Base-by-base conservation (phyloP, 768 basidiomycete species). In the Mycena olivaceomarginata region DNA sequence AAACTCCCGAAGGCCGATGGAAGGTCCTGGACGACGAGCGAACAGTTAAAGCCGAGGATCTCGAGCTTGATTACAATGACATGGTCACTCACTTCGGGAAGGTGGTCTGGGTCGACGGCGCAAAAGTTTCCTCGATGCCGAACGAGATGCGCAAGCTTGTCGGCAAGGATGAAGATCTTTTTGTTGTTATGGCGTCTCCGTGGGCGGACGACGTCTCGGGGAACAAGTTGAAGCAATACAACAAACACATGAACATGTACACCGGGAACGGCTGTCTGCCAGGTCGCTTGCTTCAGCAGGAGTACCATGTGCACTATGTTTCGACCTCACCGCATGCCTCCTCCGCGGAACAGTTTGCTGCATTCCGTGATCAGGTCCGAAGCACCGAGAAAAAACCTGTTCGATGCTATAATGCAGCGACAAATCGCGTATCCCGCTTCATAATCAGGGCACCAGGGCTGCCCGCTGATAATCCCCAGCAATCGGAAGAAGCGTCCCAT, bases 401-500 rank as follows among this genome's bases (percentile, higher is more conserved):
- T 2, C 48, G 37, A 5, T 66, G 64, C 13, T 79, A 72, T 70
- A 67, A 79, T 64, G 73, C 67, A 8, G 69, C 57, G 5, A 77
- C 65, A 1, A 31, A 74, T 12, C 45, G 67, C 8, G 71, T 39
- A 11, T 77, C 51, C 60, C 60, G 69, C 4, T 53, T 67, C 9
- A 67, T 80, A 8, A 11, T 81, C 16, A 53, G 75, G 4, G 40
- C 67, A 8, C 77, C 71, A 25, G 68, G 66, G 9, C 59, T 80
- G 2, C 79, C 77, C 10, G 79, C 70, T 5, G 80, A 81, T 43
- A 81, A 81, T 37, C 80, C 79, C 11, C 79, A 80, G 69, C 79
- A 80, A 63, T 78, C 80, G 12, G 79, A 80, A 41, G 74, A 78
- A 31, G 46, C 67, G 13, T 73, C 60, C 11, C 79, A 80, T 43